Percentiles rank a stretch among this genome's conserved stretches.
phyloP scores from a whole-genome alignment of 192 early-diverging fungal species.

The Umbelopsis sp. region DNA sequence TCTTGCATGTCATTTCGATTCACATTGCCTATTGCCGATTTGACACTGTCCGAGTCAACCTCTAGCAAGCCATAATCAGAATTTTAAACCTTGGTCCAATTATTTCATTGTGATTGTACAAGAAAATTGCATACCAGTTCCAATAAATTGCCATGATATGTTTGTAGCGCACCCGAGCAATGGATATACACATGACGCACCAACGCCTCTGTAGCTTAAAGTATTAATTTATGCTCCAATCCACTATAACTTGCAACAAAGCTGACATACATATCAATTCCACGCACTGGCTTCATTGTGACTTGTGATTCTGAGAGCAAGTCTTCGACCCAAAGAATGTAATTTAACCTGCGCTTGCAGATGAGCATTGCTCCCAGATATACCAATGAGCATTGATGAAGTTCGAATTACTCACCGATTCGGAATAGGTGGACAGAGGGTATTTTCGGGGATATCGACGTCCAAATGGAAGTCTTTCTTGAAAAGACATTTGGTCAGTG shows the following conservation, averaged over 20 bases:
- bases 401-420: constrained; percentile 26
- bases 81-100: neutral
- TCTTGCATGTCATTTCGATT: constrained; percentile 56
- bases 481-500: constrained; percentile 62
- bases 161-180: constrained; percentile 68
- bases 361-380: too few species aligned
- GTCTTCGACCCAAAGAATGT: constrained; percentile 71
- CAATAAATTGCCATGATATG: constrained; percentile 67
- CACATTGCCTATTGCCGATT: constrained; percentile 70
- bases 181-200: constrained; percentile 92
- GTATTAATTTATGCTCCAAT: neutral
- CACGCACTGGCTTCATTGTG: constrained; percentile 26
- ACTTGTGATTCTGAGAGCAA: constrained; percentile 40
- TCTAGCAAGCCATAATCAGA: constrained; percentile 41
- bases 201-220: constrained; percentile 65
- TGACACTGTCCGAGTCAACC: constrained; percentile 61
- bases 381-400: too few species aligned
- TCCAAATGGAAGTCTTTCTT: constrained; percentile 62
- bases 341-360: constrained; percentile 58
- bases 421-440: constrained; percentile 67
- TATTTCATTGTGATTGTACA: neutral
- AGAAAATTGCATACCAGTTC: constrained; percentile 52
- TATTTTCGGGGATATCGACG: constrained; percentile 67
- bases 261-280: constrained; percentile 64
- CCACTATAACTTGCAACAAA: neutral